A percentile compares a stretch with the other conserved stretches of the same genome.
These are phyloP conservation scores for Acmispon strigosus DNA, from an alignment of 306 rosid species.

Conservation along the genomic window DNA sequence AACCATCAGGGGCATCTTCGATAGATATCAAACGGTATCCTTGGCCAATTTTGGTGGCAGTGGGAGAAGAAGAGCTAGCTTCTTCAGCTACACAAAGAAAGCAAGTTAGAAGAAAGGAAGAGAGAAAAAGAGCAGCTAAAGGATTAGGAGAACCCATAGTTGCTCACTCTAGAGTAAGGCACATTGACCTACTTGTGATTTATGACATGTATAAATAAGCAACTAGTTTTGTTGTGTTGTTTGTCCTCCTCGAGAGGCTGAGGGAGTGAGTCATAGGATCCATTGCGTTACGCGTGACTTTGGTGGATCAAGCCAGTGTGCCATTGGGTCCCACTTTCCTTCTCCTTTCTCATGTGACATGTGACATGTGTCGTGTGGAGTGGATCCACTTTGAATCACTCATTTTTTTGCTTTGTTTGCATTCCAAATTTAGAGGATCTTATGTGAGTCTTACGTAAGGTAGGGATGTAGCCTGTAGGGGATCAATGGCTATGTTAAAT, in stretches of 20 bases:
- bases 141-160: background rate
- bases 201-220: background rate
- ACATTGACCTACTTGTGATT: too few relatives aligned
- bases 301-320: background rate
- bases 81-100: conserved; percentile 6
- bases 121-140: background rate
- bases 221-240: background rate
- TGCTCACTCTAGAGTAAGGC: background rate
- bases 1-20: conserved; percentile 48
- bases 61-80: conserved; percentile 20
- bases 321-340: background rate
- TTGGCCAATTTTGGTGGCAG: conserved; percentile 41
- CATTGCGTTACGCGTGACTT: background rate
- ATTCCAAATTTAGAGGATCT: background rate
- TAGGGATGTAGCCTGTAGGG: too few relatives aligned
- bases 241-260: background rate
- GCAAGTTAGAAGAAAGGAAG: conserved; percentile 11
- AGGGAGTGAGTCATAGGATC: background rate
- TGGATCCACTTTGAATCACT: background rate
- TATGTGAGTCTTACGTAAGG: too few relatives aligned
- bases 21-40: conserved; percentile 73
- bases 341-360: background rate
- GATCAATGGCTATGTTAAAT: too few relatives aligned
- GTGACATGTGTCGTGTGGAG: background rate
- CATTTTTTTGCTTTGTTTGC: background rate